Evolutionary conservation across 139 green algal genomes (phyloP).

Genomic region (Dunaliella sp.): DNA sequence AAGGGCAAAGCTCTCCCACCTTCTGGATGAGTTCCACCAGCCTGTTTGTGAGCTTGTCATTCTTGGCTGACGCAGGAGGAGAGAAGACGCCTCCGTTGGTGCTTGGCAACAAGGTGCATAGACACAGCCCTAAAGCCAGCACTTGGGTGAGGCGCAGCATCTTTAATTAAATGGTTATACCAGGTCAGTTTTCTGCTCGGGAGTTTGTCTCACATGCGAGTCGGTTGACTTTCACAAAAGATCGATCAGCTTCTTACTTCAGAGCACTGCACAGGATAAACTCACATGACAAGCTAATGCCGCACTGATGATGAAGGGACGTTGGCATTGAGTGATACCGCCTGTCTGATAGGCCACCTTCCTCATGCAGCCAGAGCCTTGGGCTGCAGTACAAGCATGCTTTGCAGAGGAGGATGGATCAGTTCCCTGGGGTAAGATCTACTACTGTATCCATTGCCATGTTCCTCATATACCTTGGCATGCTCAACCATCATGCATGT

Average conservation of each 20-base stretch:
- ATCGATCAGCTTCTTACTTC: neutral
- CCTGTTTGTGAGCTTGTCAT: conserved; percentile 23
- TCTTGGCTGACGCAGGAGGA: neutral
- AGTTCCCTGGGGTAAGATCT: neutral
- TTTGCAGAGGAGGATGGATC: no score
- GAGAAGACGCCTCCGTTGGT: neutral
- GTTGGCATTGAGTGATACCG: neutral
- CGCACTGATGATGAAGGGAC: neutral
- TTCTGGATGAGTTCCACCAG: conserved; percentile 23
- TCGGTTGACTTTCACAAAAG: neutral
- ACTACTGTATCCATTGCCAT: no score
- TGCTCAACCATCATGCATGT: no score
- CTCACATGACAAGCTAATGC: neutral
- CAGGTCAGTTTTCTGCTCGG: neutral
- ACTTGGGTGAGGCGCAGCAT: neutral
- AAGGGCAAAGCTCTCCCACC: conserved; percentile 11
- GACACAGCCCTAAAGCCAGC: neutral
- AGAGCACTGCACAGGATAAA: neutral
- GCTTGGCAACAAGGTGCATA: neutral
- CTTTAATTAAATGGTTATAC: neutral
- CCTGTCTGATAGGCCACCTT: no score
- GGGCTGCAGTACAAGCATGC: no score
- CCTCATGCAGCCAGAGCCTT: no score
- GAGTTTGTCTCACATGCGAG: neutral
- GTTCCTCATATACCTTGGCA: no score